Evolutionary conservation across 2,329 filamentous ascomycete genomes (phyloP).

Genomic region (Fusarium sp.): DNA sequence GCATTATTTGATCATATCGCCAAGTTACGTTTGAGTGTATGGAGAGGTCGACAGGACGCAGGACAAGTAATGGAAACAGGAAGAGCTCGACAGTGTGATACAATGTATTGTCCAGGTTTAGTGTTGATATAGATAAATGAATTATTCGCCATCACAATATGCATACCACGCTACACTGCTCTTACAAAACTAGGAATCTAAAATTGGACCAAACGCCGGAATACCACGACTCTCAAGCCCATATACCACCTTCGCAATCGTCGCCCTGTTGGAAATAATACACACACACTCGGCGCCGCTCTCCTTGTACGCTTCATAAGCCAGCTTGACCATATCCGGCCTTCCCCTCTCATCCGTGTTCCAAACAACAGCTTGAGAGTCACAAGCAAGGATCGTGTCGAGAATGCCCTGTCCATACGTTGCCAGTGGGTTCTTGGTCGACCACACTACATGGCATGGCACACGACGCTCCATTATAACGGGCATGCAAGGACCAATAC

Average conservation of each 20-base stretch:
- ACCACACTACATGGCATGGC: slow-evolving; percentile 33
- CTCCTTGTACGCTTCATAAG: slow-evolving; percentile 59
- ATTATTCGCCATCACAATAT: too few species aligned
- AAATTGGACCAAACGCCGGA: slow-evolving; percentile 73
- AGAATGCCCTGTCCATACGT: slow-evolving; percentile 28
- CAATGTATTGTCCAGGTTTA: too few species aligned
- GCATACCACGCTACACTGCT: too few species aligned
- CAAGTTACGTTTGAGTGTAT: too few species aligned
- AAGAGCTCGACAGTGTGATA: too few species aligned
- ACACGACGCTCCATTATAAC: slow-evolving; percentile 33
- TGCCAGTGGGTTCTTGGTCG: slow-evolving; percentile 27
- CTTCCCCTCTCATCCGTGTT: slow-evolving; percentile 66
- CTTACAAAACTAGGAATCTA: slow-evolving; percentile 54
- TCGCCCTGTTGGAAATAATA: slow-evolving; percentile 69
- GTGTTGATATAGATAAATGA: too few species aligned
- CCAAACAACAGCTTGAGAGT: slow-evolving; percentile 48
- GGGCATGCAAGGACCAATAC: slow-evolving; percentile 32
- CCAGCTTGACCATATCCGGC: slow-evolving; percentile 55
- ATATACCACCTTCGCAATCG: slow-evolving; percentile 70
- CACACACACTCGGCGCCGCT: slow-evolving; percentile 70
- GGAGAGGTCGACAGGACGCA: too few species aligned
- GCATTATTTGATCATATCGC: too few species aligned
- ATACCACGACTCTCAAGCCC: slow-evolving; percentile 68
- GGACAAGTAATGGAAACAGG: too few species aligned
- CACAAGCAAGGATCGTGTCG: slow-evolving; percentile 25